Evolutionary conservation across 2,329 filamentous ascomycete genomes (phyloP).

Genomic region (Aureobasidium sp.): DNA sequence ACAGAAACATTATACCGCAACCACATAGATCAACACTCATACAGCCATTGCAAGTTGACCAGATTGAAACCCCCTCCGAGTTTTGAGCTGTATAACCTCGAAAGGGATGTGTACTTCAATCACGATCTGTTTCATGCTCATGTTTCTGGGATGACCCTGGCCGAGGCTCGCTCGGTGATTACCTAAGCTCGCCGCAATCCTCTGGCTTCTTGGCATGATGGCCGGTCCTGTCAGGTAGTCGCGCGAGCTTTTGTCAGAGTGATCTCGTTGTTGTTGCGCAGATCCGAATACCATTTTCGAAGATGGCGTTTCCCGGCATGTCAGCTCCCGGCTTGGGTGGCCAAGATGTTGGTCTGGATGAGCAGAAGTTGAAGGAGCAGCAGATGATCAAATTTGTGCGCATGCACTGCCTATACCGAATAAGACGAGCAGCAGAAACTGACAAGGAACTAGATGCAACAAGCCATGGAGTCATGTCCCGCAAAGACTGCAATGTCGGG

Average conservation of each 20-base stretch:
- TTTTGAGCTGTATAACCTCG: background rate
- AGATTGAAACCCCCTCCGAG: background rate
- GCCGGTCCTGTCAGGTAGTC: background rate
- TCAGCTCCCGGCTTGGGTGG: slow-evolving; percentile 14
- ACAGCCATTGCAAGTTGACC: too few species aligned
- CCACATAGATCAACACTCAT: background rate
- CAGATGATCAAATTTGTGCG: slow-evolving; percentile 41
- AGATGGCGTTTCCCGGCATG: slow-evolving; percentile 16
- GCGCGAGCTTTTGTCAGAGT: background rate
- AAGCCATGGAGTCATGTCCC: slow-evolving; percentile 83
- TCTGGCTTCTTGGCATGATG: background rate
- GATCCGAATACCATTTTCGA: background rate
- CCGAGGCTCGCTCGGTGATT: background rate
- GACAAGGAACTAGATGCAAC: slow-evolving; percentile 55
- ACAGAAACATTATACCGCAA: background rate
- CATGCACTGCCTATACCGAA: background rate
- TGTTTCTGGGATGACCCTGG: background rate
- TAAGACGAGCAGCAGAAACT: background rate
- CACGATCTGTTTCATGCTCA: background rate
- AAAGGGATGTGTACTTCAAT: too few species aligned
- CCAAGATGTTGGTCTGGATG: slow-evolving; percentile 19
- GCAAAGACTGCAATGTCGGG: slow-evolving; percentile 85
- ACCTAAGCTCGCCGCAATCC: slow-evolving; percentile 8
- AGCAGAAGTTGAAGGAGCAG: slow-evolving; percentile 35
- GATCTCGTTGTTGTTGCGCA: background rate